These are phyloP conservation scores for Solanum virginianum DNA, from an alignment of 257 asterid genomes.

Conservation along the genomic window DNA sequence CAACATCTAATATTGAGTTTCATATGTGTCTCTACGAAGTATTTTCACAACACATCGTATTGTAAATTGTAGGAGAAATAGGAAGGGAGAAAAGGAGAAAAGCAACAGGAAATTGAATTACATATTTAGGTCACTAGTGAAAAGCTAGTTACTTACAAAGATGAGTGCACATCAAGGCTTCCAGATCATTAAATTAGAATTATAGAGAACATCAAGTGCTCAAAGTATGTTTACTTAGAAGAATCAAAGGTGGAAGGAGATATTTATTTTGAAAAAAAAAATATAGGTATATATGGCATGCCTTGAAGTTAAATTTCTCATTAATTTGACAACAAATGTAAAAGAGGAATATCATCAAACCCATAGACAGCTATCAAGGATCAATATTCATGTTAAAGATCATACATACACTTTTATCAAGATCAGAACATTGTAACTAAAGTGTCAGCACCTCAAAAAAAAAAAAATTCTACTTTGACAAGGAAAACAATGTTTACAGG, in stretches of 20 bases:
- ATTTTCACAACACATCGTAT: neutral
- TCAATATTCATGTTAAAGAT: neutral
- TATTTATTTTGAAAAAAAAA: neutral
- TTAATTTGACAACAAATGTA: neutral
- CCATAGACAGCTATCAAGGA: neutral
- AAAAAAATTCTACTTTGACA: neutral
- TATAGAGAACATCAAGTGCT: neutral
- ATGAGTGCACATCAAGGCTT: neutral
- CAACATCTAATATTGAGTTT: neutral
- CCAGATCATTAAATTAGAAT: neutral
- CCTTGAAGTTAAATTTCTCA: neutral
- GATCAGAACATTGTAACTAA: neutral
- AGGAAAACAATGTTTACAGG: neutral
- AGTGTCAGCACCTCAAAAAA: neutral
- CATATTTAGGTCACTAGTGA: neutral
- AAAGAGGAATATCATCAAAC: neutral
- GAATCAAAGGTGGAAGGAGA: neutral
- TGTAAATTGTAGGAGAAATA: neutral
- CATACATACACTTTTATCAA: neutral
- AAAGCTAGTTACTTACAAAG: neutral
- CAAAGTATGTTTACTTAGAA: neutral
- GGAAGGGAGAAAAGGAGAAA: neutral
- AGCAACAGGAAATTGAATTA: neutral
- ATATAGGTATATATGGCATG: neutral
- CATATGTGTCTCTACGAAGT: neutral